phyloP scores from a whole-genome alignment of 75 land plant species.

The Picea glauca region DNA sequence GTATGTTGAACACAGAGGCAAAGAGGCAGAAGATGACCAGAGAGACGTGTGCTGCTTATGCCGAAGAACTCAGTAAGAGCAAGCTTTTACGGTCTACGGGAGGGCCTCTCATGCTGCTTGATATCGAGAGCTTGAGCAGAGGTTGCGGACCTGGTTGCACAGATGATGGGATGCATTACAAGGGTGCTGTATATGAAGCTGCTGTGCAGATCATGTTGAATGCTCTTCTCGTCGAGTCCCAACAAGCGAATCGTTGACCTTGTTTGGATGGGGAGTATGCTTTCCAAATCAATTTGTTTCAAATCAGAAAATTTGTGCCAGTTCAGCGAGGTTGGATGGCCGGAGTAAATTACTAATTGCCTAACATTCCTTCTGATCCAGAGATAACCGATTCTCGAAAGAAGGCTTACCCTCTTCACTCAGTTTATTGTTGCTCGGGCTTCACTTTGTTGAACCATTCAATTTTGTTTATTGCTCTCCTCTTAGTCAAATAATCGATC shows the following conservation, averaged over 20 bases:
- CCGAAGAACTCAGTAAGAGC: constrained; percentile 27
- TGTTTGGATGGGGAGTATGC: too few relatives aligned
- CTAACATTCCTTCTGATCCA: background rate
- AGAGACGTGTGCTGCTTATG: constrained; percentile 35
- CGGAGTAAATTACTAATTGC: background rate
- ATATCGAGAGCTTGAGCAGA: constrained; percentile 48
- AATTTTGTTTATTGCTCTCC: background rate
- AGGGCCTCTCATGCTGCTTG: constrained; percentile 66
- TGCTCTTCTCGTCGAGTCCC: constrained; percentile 71
- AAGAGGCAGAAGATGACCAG: constrained; percentile 65
- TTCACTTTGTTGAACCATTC: background rate
- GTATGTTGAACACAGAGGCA: too few relatives aligned
- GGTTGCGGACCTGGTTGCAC: constrained; percentile 49
- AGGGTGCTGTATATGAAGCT: constrained; percentile 61
- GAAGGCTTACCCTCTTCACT: background rate
- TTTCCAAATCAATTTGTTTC: background rate
- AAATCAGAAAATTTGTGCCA: background rate
- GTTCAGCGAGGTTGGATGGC: background rate
- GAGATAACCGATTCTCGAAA: background rate
- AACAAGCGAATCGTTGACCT: constrained; percentile 18
- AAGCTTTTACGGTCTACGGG: constrained; percentile 40
- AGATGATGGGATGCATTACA: constrained; percentile 60
- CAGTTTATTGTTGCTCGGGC: background rate
- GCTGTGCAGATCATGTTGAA: constrained; percentile 88
- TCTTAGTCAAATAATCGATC: background rate